Conservation (phyloP, 768 basidiomycete genomes). For the Tylopilus sp. region DNA sequence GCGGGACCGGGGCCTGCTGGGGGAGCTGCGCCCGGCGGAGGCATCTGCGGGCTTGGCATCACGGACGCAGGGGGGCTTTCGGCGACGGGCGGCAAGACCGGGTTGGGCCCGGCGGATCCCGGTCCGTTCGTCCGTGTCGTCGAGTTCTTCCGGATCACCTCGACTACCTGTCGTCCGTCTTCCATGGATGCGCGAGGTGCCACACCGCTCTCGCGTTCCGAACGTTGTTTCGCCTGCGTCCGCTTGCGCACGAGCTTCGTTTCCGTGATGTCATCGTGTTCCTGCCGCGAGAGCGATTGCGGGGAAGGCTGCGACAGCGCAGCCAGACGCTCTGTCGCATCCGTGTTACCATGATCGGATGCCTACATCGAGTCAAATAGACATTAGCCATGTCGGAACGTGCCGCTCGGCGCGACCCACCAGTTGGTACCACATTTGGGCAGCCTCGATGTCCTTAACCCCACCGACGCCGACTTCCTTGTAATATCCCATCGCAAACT, state of each 20-base stretch:
- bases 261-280: constrained; percentile 80
- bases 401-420: constrained; percentile 33
- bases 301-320: constrained; percentile 65
- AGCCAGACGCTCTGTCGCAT: constrained; percentile 69
- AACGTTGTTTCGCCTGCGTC: constrained; percentile 66
- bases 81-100: background rate
- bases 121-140: constrained; percentile 15
- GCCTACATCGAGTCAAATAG: constrained; percentile 37
- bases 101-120: background rate
- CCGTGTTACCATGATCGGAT: constrained; percentile 70
- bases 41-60: background rate
- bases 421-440: constrained; percentile 75
- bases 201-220: constrained; percentile 25
- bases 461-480: constrained; percentile 89
- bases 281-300: constrained; percentile 65
- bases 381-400: background rate
- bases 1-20: too few relatives aligned
- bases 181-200: constrained; percentile 18
- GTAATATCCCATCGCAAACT: constrained; percentile 97
- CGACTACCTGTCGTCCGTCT: constrained; percentile 47
- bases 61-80: background rate
- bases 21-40: too few relatives aligned
- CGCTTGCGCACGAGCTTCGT: constrained; percentile 78
- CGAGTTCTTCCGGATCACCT: constrained; percentile 53
- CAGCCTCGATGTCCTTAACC: constrained; percentile 54